Base-by-base conservation (phyloP, 2,329 filamentous ascomycete species). In the Paraconiothyrium sp. region DNA sequence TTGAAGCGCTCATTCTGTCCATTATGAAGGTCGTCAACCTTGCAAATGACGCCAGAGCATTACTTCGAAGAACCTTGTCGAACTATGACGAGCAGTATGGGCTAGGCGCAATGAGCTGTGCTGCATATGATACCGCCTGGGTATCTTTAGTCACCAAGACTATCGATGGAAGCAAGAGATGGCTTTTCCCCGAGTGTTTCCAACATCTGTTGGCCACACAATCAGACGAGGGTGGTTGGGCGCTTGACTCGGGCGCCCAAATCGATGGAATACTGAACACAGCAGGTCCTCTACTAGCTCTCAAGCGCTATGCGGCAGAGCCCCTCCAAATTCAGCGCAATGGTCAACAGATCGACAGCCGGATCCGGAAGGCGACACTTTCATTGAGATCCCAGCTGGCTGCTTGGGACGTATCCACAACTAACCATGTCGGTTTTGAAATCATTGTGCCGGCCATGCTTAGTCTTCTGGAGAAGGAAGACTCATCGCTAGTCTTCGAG, bases 341-440 rank as follows among this genome's bases (percentile, higher is more conserved):
- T 46, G 43, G 16, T 24, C 43, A 43, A 43, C 39, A 43, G 39
- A 20, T 6, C 39, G n/a, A 43, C n/a, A 14, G 39, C 9, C n/a
- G 16, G 16, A 43, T 11, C 20, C 20, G 20, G 20, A 20, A 20
- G 20, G 20, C 20, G 20, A 20, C 20, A 20, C 20, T 20, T 20
- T 20, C 20, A 20, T 20, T 20, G 20, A 20, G 20, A 20, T 20
- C 20, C 20, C 20, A 20, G 20, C 20, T 20, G 20, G 20, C 20
- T 20, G 20, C 20, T 20, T 20, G 20, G 20, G 20, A 20, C 1
- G 39, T 43, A 46, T 46, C 43, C 24, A 8, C 43, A 24, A 24
- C 34, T 34, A 27, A 22, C 16, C 44, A 59, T 32, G 65, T 70
- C 30, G 67, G 64, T 3, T 67, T 70, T 44, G 67, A 70, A 39